Evolutionary conservation across 2,329 filamentous ascomycete species (phyloP), one percentile per base, ranked within the genome.

Genomic region (Scytalidium lignicola): DNA sequence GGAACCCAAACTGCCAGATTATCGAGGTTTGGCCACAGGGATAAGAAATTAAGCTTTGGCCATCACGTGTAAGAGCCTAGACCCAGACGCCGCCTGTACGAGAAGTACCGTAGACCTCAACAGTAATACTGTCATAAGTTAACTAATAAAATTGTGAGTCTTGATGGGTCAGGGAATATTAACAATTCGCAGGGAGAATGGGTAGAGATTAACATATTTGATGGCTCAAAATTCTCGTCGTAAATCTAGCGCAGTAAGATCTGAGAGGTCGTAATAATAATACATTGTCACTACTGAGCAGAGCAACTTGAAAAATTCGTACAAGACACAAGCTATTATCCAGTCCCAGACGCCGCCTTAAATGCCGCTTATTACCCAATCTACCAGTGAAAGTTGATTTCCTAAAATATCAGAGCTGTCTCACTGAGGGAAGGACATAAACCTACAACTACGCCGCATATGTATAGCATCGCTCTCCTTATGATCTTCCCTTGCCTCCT

Each of bases 401-500:
- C 10, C 23, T 26, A 26, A 10, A 26, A 6, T 10, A 10, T 26
- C 10, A 26, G 41, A 7, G 15, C 18, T 42, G 10, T 39, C 10
- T n/a, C n/a, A n/a, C 40, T 22, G 20, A 20, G 42, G 43, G n/a
- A 43, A 19, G 15, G 28, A 17, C 3, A 20, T 13, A 4, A 9
- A 52, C 61, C 58, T 49, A 65, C 65, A 68, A 60, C 68, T 72
- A 43, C 73, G 69, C 55, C 71, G 72, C 72, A 88, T 74, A 60
- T 87, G 80, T 56, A 86, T 74, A 10, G 82, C 73, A 65, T 97
- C 92, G 54, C 89, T 93, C 58, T 97, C 93, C 61, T 83, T 88
- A 61, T 89, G 91, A 63, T 91, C 88, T 58, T 93, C 90, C 52
- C 91, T 79, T 17, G 92, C 92, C 61, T 97, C 93, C 7, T 91